Base-by-base conservation (phyloP, 2,329 filamentous ascomycete species). In the Alternaria postmessia region DNA sequence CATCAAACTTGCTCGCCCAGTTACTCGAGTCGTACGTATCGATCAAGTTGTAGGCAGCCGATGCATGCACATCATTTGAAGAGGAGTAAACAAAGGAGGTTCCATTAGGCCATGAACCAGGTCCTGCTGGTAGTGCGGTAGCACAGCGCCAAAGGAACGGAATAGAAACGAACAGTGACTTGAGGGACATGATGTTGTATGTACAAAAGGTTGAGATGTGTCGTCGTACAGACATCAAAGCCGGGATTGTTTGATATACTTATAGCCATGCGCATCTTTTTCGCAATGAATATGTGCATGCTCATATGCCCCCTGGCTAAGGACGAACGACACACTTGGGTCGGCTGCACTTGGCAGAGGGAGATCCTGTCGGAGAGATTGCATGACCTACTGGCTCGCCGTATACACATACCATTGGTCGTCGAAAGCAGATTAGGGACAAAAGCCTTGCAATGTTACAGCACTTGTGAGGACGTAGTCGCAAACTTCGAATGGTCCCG, bases 11-110 rank as follows among this genome's bases (percentile, higher is more conserved):
- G 64, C 61, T 72, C 9, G 76, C 55, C 78, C 77, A 80, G 66
- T 80, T 80, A 47, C 68, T 74, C 9, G 70, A 67, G 63, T 79
- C 74, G 41, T 80, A 80, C 3, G 68, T 77, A 8, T 78, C 76
- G 16, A 74, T 71, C 51, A 79, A 54, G 3, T 63, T 63, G 51
- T 76, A 78, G 3, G 74, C 69, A 16, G 71, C 63, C 36, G 59
- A 51, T 20, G 39, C 56, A 12, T 53, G 41, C 12, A 63, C 22
- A 18, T 68, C 32, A n/a, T 67, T 56, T 5, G 54, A 26, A n/a
- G 61, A 51, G 4, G 64, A 59, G 7, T 53, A 24, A 26, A 54
- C 28, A 16, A 65, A 68, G 16, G 65, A 68, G n/a, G 61, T 63
- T 24, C 66, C 68, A 26, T 71, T 67, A 1, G 61, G 62, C 65